Base-by-base conservation (phyloP, 306 rosid genomes). In the Trifolium repens region DNA sequence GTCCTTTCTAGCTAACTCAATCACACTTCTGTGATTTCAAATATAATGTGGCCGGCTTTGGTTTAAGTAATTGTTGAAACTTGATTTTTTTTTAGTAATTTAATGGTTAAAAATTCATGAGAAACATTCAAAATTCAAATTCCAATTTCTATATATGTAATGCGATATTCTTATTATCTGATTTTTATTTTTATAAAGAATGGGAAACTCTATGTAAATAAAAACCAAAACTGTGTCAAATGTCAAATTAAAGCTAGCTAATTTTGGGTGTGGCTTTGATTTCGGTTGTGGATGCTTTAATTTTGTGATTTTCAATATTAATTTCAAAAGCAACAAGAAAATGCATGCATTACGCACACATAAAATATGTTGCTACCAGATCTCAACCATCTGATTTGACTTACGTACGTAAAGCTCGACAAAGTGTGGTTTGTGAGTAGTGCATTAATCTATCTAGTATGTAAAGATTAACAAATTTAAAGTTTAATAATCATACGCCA, bases 301-400 rank as follows among this genome's bases (percentile, higher is more conserved):
- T 9, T 44, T 50, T 71, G 4, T 46, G 58, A 54, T 46, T 63
- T 54, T 68, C 70, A 63, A 75, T 27, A 50, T 6, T 16, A 54
- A 54, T 17, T n/a, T 73, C 7, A 60, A 60, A 72, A 77, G 84
- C 26, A 34, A 59, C 62, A 11, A 67, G 27, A 54, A 62, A 67
- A 66, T 40, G 64, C 69, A 78, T 82, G 82, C 79, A 67, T 59
- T 60, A 60, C 74, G 64, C 7, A 43, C 6, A 22, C 13, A 22
- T 43, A 32, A 32, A 32, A 32, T 32, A 27, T 65, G 43, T 81
- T 76, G 67, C 50, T 73, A 50, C 63, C 49, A 64, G 44, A 71
- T 71, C 78, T 71, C 49, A 65, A 75, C 57, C 9, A 71, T 72
- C 59, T 75, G 30, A 71, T 76, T 66, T 79, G 73, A 83, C 76